Conservation (phyloP, 2,329 filamentous ascomycete species). For the Fusarium caatingaense region DNA sequence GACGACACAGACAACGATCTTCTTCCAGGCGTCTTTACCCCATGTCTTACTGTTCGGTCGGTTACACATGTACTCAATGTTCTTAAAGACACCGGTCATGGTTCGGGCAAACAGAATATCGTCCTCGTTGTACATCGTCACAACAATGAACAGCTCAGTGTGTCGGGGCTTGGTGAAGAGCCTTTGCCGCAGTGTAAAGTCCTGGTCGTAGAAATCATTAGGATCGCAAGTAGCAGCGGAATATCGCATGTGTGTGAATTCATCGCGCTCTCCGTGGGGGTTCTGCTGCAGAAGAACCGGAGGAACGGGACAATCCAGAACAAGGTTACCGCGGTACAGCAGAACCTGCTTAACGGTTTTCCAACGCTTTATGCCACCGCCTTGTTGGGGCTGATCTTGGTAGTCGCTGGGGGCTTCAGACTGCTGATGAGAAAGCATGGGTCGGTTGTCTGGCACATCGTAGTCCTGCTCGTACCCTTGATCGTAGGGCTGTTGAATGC, state of each 20-base stretch:
- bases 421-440: constrained; percentile 77
- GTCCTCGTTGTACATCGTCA: constrained; percentile 99
- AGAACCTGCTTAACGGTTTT: constrained; percentile 99
- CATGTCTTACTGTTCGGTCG: constrained; percentile 94
- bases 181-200: constrained; percentile 91
- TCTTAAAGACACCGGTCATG: constrained; percentile 98
- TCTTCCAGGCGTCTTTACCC: constrained; percentile 99
- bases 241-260: constrained; percentile 92
- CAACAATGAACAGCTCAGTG: constrained; percentile 94
- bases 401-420: constrained; percentile 59
- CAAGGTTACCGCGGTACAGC: constrained; percentile 94
- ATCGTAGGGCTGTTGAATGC: constrained; percentile 72
- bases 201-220: constrained; percentile 84
- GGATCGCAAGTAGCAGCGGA: constrained; percentile 95
- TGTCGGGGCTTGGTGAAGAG: constrained; percentile 93
- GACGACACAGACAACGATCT: constrained; percentile 98
- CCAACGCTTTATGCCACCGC: constrained; percentile 78
- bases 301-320: constrained; percentile 95
- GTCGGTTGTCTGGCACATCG: constrained; percentile 77
- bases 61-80: constrained; percentile 98
- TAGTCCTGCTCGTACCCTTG: constrained; percentile 75
- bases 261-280: constrained; percentile 90
- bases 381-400: constrained; percentile 58
- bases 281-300: constrained; percentile 88
- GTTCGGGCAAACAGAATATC: constrained; percentile 95